phyloP scores from a whole-genome alignment of 441 rosid genomes.

The Eutrema salsugineum region DNA sequence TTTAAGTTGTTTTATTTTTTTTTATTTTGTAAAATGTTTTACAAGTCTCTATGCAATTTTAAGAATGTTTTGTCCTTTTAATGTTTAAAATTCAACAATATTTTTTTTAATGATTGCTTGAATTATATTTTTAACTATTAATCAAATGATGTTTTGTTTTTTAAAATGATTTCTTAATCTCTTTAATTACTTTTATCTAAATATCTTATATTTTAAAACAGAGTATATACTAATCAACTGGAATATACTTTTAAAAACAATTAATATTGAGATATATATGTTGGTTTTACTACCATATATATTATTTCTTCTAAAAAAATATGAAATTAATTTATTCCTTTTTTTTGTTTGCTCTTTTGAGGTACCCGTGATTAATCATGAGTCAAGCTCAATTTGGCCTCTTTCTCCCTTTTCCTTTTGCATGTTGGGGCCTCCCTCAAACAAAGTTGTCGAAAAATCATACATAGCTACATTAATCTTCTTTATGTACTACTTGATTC shows the following conservation, averaged over 20 bases:
- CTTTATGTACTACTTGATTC: constrained; percentile 8
- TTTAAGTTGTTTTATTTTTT: too few species aligned
- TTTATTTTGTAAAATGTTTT: too few species aligned
- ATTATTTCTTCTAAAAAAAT: not conserved
- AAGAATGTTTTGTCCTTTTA: too few species aligned
- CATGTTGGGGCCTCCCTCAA: constrained; percentile 52
- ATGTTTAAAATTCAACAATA: too few species aligned
- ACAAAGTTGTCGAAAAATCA: constrained; percentile 66
- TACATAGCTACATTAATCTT: constrained; percentile 20
- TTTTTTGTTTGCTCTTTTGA: constrained; percentile 35
- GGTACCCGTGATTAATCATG: constrained; percentile 59
- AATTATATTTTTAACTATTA: too few species aligned
- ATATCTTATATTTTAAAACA: too few species aligned
- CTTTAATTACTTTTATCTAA: too few species aligned
- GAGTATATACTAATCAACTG: not conserved
- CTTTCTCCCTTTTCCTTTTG: constrained; percentile 50
- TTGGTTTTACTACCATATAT: not conserved
- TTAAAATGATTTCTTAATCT: too few species aligned
- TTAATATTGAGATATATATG: not conserved
- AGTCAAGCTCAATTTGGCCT: constrained; percentile 58
- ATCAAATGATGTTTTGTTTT: too few species aligned
- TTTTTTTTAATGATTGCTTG: too few species aligned
- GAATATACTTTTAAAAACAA: not conserved
- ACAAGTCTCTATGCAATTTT: too few species aligned
- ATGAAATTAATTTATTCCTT: not conserved